Evolutionary conservation across 2,329 filamentous ascomycete genomes (phyloP), one percentile per base, ranked within the genome.

Genomic region (Cercospora sesami): DNA sequence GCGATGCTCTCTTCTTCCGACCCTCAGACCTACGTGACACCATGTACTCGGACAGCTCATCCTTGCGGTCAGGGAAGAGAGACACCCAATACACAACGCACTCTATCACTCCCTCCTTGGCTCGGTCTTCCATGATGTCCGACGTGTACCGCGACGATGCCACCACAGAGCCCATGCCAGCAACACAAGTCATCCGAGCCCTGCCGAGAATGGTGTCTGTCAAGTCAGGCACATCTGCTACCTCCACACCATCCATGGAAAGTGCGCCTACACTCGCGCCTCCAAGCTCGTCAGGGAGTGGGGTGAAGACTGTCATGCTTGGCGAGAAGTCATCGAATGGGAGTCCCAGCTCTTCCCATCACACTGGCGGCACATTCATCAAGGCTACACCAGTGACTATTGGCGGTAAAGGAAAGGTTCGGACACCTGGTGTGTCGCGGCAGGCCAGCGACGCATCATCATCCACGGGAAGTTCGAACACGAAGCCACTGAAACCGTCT

Each of bases 191-290:
- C 67, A 91, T 94, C 77, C 89, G 93, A 69, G 91, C 91, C 71
- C 96, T 95, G 80, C 93, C 95, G 9, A 94, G 93, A 39, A 90
- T 98, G 77, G 93, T 99, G 78, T 97, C 92, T 75, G 93, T 99
- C 72, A 95, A 93, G 66, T 71, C 70, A 33, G 59, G 64, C 39
- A 62, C 60, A 16, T 64, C 68, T 16, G 55, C 65, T 1, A 66
- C 66, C 10, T 66, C 71, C 0, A 62, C 68, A 16, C 60, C 63
- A 4, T 68, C 68, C 8, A 57, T 67, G 39, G 66, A 68, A 51
- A 45, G 55, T 21, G 31, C 63, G 16, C 63, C 69, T 36, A 61
- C 39, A 36, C 26, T 67, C 9, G 73, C 69, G 16, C 61, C 74
- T 3, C 48, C 48, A 16, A 74, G 75, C 23, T 30, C 60, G 8